Evolutionary conservation across 768 basidiomycete species (phyloP), one percentile per base, ranked within the genome.

Genomic region (Lactifluus hygrophoroides): DNA sequence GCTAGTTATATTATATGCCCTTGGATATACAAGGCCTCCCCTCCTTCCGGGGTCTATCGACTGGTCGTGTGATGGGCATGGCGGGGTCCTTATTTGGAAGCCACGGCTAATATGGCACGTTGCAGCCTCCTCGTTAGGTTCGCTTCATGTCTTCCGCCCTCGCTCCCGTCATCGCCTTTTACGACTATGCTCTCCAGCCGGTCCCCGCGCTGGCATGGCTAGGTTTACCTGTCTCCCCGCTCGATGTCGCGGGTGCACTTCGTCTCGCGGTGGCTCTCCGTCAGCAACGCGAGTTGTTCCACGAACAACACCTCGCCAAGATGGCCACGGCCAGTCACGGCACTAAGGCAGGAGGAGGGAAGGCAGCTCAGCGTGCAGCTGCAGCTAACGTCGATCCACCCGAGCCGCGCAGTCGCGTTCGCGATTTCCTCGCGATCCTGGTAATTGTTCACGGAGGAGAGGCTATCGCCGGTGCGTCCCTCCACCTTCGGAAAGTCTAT

Each of bases 401-500:
- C 0, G 58, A 60, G 54, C 35, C 49, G 3, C 61, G 61, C 17
- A 34, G 61, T 53, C 61, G 57, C 23, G 61, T 48, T 51, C 63
- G 63, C 17, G 57, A 64, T 37, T 38, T 56, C 19, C 1, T 63
- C 21, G 47, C 63, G 57, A 63, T 57, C 5, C 61, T 64, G 7
- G 57, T 64, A 25, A 55, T 63, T n/a, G 63, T 58, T 3, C 62
- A 63, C 40, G 63, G 63, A 52, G 63, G 63, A 13, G 63, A 64
- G 19, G 63, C 63, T 9, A 40, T 64, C 42, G 54, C 52, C 32
- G 63, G 63, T 64, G 30, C 48, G 63, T 62, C 3, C 17, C 30
- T 25, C 14, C 38, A 38, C 9, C 25, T 54, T 30, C 27, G 7
- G 25, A 14, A 17, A 5, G 16, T 13, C 11, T 21, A 7, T 40